These are phyloP conservation scores for Nematodospora anomalae DNA, from an alignment of 1,139 yeast species.

Conservation along the genomic window DNA sequence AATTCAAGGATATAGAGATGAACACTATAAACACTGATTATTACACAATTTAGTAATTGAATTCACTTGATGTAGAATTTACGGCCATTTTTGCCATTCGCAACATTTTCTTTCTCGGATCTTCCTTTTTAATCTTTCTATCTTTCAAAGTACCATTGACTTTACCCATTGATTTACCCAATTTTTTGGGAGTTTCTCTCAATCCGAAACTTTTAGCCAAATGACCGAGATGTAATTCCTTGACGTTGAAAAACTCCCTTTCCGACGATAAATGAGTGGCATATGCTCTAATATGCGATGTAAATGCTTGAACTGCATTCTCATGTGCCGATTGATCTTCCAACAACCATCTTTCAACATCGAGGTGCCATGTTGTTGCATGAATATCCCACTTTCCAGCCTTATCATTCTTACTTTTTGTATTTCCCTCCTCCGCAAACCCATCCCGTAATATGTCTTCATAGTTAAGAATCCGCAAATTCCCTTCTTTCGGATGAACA, in stretches of 20 bases:
- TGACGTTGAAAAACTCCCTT: constrained; percentile 75
- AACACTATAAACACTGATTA: too few relatives aligned
- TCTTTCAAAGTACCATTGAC: constrained; percentile 20
- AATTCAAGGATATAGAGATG: constrained; percentile 23
- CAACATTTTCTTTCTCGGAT: constrained; percentile 70
- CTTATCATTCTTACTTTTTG: constrained; percentile 26
- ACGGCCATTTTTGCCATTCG: constrained; percentile 74
- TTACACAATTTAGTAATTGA: constrained; percentile 54
- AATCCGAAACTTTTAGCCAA: constrained; percentile 92
- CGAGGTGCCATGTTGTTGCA: constrained; percentile 95
- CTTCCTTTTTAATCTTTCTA: constrained; percentile 50
- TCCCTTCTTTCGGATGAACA: constrained; percentile 61
- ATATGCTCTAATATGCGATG: constrained; percentile 90
- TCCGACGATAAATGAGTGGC: constrained; percentile 91
- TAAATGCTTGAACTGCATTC: constrained; percentile 72
- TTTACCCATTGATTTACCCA: constrained; percentile 45
- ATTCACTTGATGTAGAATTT: constrained; percentile 65
- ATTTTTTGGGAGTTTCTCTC: constrained; percentile 87
- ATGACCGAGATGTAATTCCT: constrained; percentile 86
- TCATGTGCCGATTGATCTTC: constrained; percentile 63
- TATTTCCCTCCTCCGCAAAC: constrained; percentile 44
- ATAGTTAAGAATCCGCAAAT: constrained; percentile 39
- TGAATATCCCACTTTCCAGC: constrained; percentile 80
- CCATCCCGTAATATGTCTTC: constrained; percentile 60
- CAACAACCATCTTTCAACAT: constrained; percentile 83